A percentile compares a stretch with the other conserved stretches of the same genome.
These are phyloP conservation scores for Penicillium odoratum DNA, from an alignment of 495 filamentous ascomycete genomes.

Conservation along the genomic window DNA sequence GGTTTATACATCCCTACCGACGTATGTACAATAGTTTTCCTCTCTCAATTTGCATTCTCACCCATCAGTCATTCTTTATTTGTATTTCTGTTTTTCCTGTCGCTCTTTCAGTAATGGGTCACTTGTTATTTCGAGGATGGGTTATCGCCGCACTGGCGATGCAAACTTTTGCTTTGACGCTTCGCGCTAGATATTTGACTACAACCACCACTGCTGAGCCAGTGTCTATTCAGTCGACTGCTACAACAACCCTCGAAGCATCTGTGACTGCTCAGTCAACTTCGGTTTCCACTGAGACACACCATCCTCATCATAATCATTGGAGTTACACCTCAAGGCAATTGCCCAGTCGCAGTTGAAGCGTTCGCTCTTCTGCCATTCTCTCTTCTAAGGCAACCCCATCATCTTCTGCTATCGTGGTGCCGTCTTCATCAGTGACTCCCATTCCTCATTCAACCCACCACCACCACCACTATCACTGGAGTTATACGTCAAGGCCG, in stretches of 20 bases:
- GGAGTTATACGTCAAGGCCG: not conserved
- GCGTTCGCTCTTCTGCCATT: not conserved
- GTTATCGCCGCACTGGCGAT: conserved; percentile 3
- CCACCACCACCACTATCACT: conserved; percentile 3
- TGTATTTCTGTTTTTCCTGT: not conserved
- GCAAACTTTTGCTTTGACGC: not conserved
- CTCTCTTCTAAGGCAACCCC: conserved; percentile 1
- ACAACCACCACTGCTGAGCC: not conserved
- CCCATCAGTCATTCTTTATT: not conserved
- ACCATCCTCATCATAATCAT: not conserved
- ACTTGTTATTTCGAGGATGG: conserved; percentile 9
- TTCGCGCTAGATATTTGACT: too few relatives aligned
- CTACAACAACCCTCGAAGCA: too few relatives aligned
- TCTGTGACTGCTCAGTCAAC: not conserved
- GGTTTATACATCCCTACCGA: not conserved
- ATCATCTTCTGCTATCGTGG: not conserved
- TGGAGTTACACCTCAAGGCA: conserved; percentile 1
- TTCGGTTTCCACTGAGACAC: not conserved
- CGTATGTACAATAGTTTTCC: conserved; percentile 2
- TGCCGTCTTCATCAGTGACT: conserved; percentile 5
- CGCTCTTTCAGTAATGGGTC: conserved; percentile 4
- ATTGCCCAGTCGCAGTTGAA: conserved; percentile 6
- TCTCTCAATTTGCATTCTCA: not conserved
- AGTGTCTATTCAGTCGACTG: not conserved
- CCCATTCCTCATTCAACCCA: not conserved